Base-by-base conservation (phyloP, 495 filamentous ascomycete species). In the Penicillium silybi region DNA sequence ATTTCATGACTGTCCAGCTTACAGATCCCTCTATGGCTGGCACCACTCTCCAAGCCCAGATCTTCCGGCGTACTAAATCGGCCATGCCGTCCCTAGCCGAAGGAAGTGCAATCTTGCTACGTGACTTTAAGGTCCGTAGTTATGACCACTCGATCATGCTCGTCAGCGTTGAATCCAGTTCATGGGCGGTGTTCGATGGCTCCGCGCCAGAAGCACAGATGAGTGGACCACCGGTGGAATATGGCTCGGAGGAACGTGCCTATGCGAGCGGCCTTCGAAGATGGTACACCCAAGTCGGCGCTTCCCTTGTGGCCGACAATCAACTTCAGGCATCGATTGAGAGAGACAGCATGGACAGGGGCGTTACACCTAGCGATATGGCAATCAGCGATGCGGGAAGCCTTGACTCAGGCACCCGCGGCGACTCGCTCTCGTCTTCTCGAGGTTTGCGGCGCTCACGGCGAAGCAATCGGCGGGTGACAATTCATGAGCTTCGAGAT, bases 51-150 rank as follows among this genome's bases (percentile, higher is more conserved):
- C 56, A 58, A 43, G 88, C 89, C 0, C 83, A 87, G 50, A 73
- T 96, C 15, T 88, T 88, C 65, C 81, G 89, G 5, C 85, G 89
- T 1, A 83, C 85, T 61, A 85, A 84, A 57, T 78, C 80, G 11
- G 80, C 83, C 0, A 72, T 97, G 2, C 93, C 93, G 0, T 61
- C 76, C 5, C 73, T 89, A 20, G 70, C 74, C 3, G 76, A 78
- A 15, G 93, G 93, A 7, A 86, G 93, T 56, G 82, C 85, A 2
- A 74, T 96, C 18, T 66, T 98, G 34, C 76, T 98, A 11, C 79
- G 86, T 6, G 76, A 84, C 37, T 90, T 97, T 59, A 79, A 77
- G 47, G 88, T 95, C 13, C 63, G 73, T 48, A 78, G 65, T 53
- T 70, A 71, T 46, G 61, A 78, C 25, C 68, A 67, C 53, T 65